Conservation (phyloP, 371 early-diverging fungal genomes). For the Mucor racemosus region DNA sequence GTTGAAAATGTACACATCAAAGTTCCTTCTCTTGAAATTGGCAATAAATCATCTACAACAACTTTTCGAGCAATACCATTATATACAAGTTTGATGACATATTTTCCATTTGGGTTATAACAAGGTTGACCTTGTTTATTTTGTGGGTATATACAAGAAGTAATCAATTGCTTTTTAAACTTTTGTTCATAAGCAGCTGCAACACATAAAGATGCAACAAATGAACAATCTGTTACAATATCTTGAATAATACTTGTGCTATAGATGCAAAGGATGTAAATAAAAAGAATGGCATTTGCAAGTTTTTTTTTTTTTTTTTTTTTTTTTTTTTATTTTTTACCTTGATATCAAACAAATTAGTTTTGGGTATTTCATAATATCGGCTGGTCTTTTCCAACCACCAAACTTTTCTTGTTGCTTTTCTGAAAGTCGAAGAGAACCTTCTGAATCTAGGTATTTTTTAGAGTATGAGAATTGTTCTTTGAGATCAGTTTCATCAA, state of each 20-base stretch:
- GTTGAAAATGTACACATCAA: slow-evolving; percentile 87
- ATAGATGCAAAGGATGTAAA: not conserved
- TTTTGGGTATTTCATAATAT: slow-evolving; percentile 69
- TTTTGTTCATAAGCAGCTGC: slow-evolving; percentile 82
- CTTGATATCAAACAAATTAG: slow-evolving; percentile 72
- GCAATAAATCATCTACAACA: slow-evolving; percentile 89
- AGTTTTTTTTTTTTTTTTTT: too few species aligned
- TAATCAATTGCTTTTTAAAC: slow-evolving; percentile 80
- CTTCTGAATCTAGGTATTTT: slow-evolving; percentile 71
- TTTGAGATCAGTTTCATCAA: slow-evolving; percentile 61
- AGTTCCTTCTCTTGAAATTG: slow-evolving; percentile 73
- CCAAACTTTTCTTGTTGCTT: slow-evolving; percentile 77
- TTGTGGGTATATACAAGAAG: slow-evolving; percentile 88
- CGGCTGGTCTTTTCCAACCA: slow-evolving; percentile 82
- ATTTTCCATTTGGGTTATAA: slow-evolving; percentile 88
- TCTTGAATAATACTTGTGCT: slow-evolving; percentile 74
- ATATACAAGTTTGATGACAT: slow-evolving; percentile 80
- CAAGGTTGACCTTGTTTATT: slow-evolving; percentile 72
- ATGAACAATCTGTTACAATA: slow-evolving; percentile 92
- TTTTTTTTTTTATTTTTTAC: not conserved
- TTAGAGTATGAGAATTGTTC: slow-evolving; percentile 61
- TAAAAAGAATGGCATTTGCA: not conserved
- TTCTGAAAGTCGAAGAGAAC: slow-evolving; percentile 72
- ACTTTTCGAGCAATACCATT: slow-evolving; percentile 89
- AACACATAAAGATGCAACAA: slow-evolving; percentile 91